phyloP scores from a whole-genome alignment of 192 early-diverging fungal species.

The Podila verticillata region DNA sequence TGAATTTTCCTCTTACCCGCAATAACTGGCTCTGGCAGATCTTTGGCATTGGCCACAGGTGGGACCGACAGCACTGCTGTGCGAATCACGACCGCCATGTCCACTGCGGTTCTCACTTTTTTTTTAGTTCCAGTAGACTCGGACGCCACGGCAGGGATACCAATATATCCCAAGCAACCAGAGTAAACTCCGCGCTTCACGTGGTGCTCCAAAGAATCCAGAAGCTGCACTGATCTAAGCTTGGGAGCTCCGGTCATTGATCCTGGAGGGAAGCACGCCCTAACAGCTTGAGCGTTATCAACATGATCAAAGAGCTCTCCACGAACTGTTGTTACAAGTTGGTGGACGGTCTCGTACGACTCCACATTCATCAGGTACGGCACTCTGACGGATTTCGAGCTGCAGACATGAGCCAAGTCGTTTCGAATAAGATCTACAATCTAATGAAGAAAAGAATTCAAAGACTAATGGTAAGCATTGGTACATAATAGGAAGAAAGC shows the following conservation, averaged over 20 bases:
- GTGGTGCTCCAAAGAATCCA: constrained; percentile 77
- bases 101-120: constrained; percentile 25
- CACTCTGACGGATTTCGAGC: constrained; percentile 72
- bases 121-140: not conserved
- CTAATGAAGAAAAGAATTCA: constrained; percentile 44
- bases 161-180: constrained; percentile 89
- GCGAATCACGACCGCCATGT: constrained; percentile 83
- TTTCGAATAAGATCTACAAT: constrained; percentile 97
- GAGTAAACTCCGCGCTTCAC: constrained; percentile 87
- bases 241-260: constrained; percentile 99
- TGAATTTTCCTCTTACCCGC: constrained; percentile 18
- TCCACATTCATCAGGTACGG: constrained; percentile 90
- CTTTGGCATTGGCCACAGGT: constrained; percentile 6
- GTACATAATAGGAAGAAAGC: not conserved
- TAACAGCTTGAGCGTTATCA: constrained; percentile 75
- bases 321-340: constrained; percentile 88
- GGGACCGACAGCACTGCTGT: constrained; percentile 74
- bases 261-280: constrained; percentile 90
- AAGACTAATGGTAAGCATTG: not conserved
- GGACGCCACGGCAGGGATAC: constrained; percentile 55
- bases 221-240: constrained; percentile 79
- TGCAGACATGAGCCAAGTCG: constrained; percentile 83
- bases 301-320: constrained; percentile 68
- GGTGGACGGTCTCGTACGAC: constrained; percentile 90
- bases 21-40: constrained; percentile 4